A percentile compares a stretch with the other conserved stretches of the same genome.
Conservation (phyloP, 257 asterid genomes). For the Ajuga chamaepitys region DNA sequence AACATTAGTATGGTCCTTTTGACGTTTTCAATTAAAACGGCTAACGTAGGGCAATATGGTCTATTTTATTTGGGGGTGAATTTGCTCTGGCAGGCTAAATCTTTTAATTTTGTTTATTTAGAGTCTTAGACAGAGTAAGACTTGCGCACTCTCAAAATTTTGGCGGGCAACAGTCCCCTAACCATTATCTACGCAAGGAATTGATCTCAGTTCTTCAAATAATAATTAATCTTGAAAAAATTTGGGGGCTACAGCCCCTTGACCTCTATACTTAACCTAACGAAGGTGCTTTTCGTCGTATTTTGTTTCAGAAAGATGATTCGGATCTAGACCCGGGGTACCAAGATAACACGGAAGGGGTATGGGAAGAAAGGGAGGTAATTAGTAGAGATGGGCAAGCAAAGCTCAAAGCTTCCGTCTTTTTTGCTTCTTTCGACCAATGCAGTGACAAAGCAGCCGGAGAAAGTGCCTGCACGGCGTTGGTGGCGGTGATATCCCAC, state of each 20-base stretch:
- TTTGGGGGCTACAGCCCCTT: no score
- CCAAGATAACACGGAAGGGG: slow-evolving; percentile 16
- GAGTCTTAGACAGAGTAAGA: no score
- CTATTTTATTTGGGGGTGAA: background rate
- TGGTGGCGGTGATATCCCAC: slow-evolving; percentile 59
- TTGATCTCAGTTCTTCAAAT: no score
- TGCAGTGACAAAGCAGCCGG: slow-evolving; percentile 66
- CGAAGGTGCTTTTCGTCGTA: background rate
- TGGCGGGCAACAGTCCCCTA: no score
- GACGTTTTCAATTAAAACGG: slow-evolving; percentile 3
- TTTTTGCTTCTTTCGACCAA: slow-evolving; percentile 74
- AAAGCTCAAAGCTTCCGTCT: slow-evolving; percentile 42
- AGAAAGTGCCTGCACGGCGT: slow-evolving; percentile 63
- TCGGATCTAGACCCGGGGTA: slow-evolving; percentile 13
- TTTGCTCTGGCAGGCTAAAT: no score
- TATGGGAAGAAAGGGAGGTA: slow-evolving; percentile 55
- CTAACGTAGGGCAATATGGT: background rate
- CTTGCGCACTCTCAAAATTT: no score
- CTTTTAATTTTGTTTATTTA: background rate
- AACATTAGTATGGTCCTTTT: background rate
- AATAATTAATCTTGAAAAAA: no score
- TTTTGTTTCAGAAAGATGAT: slow-evolving; percentile 24
- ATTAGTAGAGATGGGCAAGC: slow-evolving; percentile 53
- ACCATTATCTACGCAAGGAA: no score
- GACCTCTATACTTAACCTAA: background rate